These are phyloP conservation scores for Talaromyces sp. DNA, from an alignment of 2,329 filamentous ascomycete species.

Conservation along the genomic window DNA sequence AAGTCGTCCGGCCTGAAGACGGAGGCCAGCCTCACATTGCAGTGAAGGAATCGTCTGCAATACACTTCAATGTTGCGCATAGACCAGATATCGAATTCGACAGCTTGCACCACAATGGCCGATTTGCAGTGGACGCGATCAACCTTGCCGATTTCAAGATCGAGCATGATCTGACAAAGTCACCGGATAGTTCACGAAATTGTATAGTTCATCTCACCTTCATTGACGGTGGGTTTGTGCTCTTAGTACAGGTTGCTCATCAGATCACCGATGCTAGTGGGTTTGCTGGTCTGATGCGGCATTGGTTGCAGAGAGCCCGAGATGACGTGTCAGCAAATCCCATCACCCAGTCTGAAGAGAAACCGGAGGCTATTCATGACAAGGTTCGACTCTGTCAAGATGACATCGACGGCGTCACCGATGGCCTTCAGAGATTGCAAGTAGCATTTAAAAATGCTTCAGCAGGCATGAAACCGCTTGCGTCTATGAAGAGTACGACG, in stretches of 20 bases:
- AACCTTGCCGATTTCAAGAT: not conserved
- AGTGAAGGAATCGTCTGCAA: not conserved
- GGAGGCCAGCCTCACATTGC: not conserved
- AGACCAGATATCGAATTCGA: not conserved
- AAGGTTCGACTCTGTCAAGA: not conserved
- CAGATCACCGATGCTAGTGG: not conserved
- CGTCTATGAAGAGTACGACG: not conserved
- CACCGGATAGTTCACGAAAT: not conserved
- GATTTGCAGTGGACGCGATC: not conserved
- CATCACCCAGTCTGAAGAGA: not conserved
- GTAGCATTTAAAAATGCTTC: not conserved
- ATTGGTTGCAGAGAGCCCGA: not conserved
- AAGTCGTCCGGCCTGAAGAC: not conserved
- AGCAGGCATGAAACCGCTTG: not conserved
- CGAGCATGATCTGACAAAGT: not conserved
- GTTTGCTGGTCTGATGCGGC: not conserved
- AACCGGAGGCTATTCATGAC: not conserved
- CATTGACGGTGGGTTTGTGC: not conserved
- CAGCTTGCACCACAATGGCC: not conserved
- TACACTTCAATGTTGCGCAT: not conserved
- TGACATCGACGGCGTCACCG: not conserved
- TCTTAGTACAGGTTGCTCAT: not conserved
- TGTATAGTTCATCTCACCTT: not conserved
- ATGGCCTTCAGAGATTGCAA: not conserved
- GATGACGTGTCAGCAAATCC: not conserved